Percentiles rank a stretch among this genome's conserved stretches.
Conservation (phyloP, 352 stramenopile species). For the Phytophthora meadii region DNA sequence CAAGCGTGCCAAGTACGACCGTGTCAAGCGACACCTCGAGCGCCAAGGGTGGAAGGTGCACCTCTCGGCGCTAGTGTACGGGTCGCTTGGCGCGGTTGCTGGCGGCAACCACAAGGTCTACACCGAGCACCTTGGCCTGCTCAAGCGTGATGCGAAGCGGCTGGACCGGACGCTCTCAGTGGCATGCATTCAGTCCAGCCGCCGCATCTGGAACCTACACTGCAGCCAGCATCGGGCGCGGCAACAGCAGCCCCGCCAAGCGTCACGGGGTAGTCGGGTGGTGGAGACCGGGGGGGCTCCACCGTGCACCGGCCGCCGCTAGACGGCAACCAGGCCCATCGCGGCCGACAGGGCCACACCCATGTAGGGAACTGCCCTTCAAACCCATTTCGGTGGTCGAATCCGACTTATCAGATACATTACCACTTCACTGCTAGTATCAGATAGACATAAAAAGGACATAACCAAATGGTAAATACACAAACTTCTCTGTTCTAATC, state of each 20-base stretch:
- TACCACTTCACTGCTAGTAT: no score
- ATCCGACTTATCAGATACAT: no score
- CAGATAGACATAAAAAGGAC: no score
- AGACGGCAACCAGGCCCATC: neutral
- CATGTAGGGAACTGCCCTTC: no score
- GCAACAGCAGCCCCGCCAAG: neutral
- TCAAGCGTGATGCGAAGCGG: slow-evolving; percentile 9
- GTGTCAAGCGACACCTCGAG: neutral
- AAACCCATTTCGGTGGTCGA: no score
- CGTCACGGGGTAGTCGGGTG: slow-evolving; percentile 10
- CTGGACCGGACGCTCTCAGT: slow-evolving; percentile 8
- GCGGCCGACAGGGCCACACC: no score
- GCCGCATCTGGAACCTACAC: slow-evolving; percentile 15
- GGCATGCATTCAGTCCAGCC: slow-evolving; percentile 11
- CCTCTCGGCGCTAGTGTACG: slow-evolving; percentile 14
- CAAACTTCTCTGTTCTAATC: no score
- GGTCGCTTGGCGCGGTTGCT: slow-evolving; percentile 6
- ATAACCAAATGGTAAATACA: no score
- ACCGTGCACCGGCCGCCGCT: slow-evolving; percentile 4
- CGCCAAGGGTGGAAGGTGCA: slow-evolving; percentile 14
- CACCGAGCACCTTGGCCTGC: slow-evolving; percentile 8
- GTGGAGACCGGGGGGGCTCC: slow-evolving; percentile 15
- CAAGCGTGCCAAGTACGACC: neutral
- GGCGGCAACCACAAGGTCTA: neutral
- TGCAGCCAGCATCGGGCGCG: slow-evolving; percentile 7